Conservation (phyloP, 2,329 filamentous ascomycete species). For the Neofusicoccum kwambonambiense region DNA sequence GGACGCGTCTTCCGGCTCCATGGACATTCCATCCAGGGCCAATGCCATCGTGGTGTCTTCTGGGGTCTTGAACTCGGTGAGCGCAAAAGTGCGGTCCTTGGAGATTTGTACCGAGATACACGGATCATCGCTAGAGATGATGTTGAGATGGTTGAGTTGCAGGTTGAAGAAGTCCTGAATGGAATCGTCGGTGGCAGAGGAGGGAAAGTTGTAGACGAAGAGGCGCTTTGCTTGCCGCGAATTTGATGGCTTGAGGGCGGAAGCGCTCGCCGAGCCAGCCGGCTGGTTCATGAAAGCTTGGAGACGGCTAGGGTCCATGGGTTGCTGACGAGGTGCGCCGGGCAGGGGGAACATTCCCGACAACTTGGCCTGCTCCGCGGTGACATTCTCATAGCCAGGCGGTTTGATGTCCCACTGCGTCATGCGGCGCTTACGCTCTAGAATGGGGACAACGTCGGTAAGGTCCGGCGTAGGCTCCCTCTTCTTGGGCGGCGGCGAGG, state of each 20-base stretch:
- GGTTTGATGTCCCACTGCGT: constrained; percentile 99
- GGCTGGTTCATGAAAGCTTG: constrained; percentile 96
- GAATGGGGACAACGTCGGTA: constrained; percentile 76
- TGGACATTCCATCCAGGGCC: constrained; percentile 83
- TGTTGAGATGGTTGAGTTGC: constrained; percentile 94
- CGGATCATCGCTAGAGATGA: constrained; percentile 78
- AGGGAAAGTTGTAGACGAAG: constrained; percentile 79
- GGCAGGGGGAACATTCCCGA: constrained; percentile 98
- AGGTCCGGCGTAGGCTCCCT: constrained; percentile 95
- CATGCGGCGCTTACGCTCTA: constrained; percentile 84
- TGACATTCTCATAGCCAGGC: constrained; percentile 95
- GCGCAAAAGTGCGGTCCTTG: constrained; percentile 74
- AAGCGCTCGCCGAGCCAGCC: constrained; percentile 65
- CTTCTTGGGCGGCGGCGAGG: constrained; percentile 78
- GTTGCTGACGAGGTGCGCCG: constrained; percentile 88
- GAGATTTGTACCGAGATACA: constrained; percentile 82
- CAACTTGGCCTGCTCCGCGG: constrained; percentile 95
- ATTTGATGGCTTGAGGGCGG: constrained; percentile 87
- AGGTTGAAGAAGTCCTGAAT: constrained; percentile 89
- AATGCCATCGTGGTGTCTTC: constrained; percentile 88
- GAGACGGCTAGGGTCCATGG: constrained; percentile 90
- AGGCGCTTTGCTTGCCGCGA: constrained; percentile 93
- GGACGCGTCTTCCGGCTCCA: constrained; percentile 67
- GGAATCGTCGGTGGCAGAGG: constrained; percentile 69
- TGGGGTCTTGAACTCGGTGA: constrained; percentile 86